Base-by-base conservation (phyloP, 768 basidiomycete species). In the Lentinula detonsa region DNA sequence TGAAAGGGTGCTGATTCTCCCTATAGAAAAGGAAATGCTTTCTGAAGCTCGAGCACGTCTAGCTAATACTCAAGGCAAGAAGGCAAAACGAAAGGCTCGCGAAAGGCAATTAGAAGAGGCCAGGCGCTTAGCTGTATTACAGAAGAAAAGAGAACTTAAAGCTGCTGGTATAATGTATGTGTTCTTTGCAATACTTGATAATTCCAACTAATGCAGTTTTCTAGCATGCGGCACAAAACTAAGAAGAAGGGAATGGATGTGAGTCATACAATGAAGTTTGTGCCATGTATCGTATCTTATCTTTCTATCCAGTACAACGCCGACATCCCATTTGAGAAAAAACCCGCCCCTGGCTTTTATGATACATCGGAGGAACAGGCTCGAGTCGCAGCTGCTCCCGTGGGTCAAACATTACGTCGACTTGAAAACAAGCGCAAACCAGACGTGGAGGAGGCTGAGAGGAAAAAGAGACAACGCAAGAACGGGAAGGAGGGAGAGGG, bases 181-280 rank as follows among this genome's bases (percentile, higher is more conserved):
- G 9, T 56, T 46, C 59, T 63, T 52, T 21, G 54, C n/a, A 5
- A 40, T 55, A 34, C 28, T 8, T 64, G 57, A 28, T 34, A 13
- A 7, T 46, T 52, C 43, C 13, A 23, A 51, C 57, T 68, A 21
- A 52, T 46, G 49, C 49, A 35, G 15, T 57, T 46, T 57, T 43
- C 33, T 60, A 94, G 91, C 65, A 92, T 95, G 86, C 89, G 95
- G 23, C 85, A 89, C 69, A 97, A 98, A 77, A 85, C 89, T 4
- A 98, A 98, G 77, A 88, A 90, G 75, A 96, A 91, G 73, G 95
- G 95, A 59, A 98, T 98, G 97, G 96, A 97, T 74, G 92, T 93
- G 72, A 67, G 90, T 78, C 18, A 16, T 53, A 3, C 62, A 35
- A 16, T 61, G 33, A 34, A 8, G 28, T 13, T 40, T 60, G 49